A percentile compares a stretch with the other conserved stretches of the same genome.
Evolutionary conservation across 345 rosid genomes (phyloP).

Genomic region (Gynandropsis gynandra): DNA sequence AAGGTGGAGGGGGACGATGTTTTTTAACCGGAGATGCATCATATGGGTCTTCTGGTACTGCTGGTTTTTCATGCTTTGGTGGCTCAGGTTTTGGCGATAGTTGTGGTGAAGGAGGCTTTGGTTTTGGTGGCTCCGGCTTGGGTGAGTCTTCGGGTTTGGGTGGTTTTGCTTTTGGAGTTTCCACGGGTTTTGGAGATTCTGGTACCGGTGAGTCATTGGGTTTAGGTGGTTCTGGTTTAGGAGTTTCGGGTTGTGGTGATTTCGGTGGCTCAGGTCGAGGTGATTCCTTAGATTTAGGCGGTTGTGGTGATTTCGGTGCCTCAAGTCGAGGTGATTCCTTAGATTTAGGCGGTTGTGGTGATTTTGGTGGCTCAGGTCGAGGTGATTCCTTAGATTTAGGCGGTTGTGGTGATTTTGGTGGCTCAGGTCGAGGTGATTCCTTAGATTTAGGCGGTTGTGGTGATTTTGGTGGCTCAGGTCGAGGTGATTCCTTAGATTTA

Average conservation of each 20-base stretch:
- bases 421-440: conserved; percentile 13
- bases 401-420: too few relatives aligned
- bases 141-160: conserved; percentile 12
- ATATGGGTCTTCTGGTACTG: not conserved
- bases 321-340: too few relatives aligned
- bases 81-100: conserved; percentile 8
- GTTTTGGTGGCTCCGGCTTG: conserved; percentile 14
- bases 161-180: not conserved
- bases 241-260: not conserved
- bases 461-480: too few relatives aligned
- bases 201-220: not conserved
- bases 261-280: conserved; percentile 11
- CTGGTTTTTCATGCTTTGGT: not conserved
- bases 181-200: conserved; percentile 15
- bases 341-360: too few relatives aligned
- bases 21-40: conserved; percentile 22
- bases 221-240: conserved; percentile 7
- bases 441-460: not conserved
- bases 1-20: conserved; percentile 26
- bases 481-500: conserved; percentile 10
- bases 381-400: conserved; percentile 10
- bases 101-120: conserved; percentile 8
- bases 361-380: conserved; percentile 16
- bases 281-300: too few relatives aligned
- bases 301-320: too few relatives aligned